Base-by-base conservation (phyloP, 2,329 filamentous ascomycete species). In the Fusarium denticulatum region DNA sequence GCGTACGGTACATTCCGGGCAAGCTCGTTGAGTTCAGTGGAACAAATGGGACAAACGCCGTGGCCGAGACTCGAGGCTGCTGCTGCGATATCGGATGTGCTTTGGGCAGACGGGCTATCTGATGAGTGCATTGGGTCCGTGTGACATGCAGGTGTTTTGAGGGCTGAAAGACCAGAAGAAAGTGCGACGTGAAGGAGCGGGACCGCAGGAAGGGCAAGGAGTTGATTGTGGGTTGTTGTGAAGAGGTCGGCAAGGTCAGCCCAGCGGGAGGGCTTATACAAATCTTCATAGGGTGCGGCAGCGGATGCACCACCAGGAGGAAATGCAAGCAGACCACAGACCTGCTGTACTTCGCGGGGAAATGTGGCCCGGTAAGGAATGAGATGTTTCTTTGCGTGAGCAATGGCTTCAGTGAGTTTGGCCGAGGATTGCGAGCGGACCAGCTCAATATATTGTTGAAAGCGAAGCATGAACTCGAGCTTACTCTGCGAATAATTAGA, bases 141-240 rank as follows among this genome's bases (percentile, higher is more conserved):
- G 30, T 98, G 95, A 81, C 96, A 99, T 22, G 94, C 92, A 0
- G 96, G 96, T 2, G 96, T 98, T 83, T 99, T 99, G 74, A 99
- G 91, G 3, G 96, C 95, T 1, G 95, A 98, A 15, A 99, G 89
- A 13, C 96, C 96, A 0, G 95, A 95, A 2, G 93, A 94, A 15
- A 99, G 89, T 18, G 96, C 96, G 70, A 97, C 93, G 83, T 98
- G 94, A 32, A 99, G 90, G 24, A 98, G 89, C 0, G 96, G 95
- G 26, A 92, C 90, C 5, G 92, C 88, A 0, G 96, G 95, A 1
- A 99, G 89, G 22, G 92, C 91, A 72, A 97, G 92, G 9, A 99
- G 90, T 49, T 88, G 90, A 85, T 97, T 95, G 83, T 98, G 94
- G 4, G 95, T 97, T 69, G 89, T 86, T 73, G 95, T 90, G 83